A percentile compares a stretch with the other conserved stretches of the same genome.
These are phyloP conservation scores for Trichosporon sp. DNA, from an alignment of 1,284 basidiomycete species.

Conservation along the genomic window DNA sequence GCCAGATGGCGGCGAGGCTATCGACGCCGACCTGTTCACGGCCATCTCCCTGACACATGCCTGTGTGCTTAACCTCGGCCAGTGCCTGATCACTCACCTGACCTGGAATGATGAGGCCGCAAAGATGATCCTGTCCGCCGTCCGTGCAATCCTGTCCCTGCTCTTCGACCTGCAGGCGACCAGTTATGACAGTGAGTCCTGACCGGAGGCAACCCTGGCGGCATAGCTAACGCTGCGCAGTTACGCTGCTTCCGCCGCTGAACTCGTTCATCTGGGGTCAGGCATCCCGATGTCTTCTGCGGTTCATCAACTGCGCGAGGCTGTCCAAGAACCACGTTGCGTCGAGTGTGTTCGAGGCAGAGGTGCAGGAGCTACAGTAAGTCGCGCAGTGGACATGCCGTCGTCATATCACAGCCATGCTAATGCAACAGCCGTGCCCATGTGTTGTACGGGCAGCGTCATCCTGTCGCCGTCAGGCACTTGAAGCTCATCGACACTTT, in stretches of 20 bases:
- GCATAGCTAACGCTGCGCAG: conserved; percentile 13
- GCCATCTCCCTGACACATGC: conserved; percentile 32
- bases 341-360: conserved; percentile 32
- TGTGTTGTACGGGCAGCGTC: conserved; percentile 26
- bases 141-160: conserved; percentile 38
- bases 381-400: neutral
- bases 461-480: conserved; percentile 30
- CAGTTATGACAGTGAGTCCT: conserved; percentile 35
- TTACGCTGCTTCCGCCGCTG: conserved; percentile 29
- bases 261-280: conserved; percentile 29
- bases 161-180: conserved; percentile 41
- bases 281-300: conserved; percentile 24
- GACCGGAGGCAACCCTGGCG: neutral
- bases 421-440: conserved; percentile 25
- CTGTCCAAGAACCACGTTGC: conserved; percentile 27
- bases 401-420: neutral
- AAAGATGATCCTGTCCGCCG: conserved; percentile 34
- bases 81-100: conserved; percentile 36
- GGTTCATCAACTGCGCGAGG: conserved; percentile 34
- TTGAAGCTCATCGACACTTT: conserved; percentile 27
- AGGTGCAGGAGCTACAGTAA: conserved; percentile 37
- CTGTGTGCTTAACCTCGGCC: conserved; percentile 30
- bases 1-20: conserved; percentile 9
- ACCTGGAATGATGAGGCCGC: conserved; percentile 35
- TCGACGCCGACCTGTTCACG: conserved; percentile 34